phyloP scores from a whole-genome alignment of 2,329 filamentous ascomycete genomes.

The Colletotrichum liaoningense region DNA sequence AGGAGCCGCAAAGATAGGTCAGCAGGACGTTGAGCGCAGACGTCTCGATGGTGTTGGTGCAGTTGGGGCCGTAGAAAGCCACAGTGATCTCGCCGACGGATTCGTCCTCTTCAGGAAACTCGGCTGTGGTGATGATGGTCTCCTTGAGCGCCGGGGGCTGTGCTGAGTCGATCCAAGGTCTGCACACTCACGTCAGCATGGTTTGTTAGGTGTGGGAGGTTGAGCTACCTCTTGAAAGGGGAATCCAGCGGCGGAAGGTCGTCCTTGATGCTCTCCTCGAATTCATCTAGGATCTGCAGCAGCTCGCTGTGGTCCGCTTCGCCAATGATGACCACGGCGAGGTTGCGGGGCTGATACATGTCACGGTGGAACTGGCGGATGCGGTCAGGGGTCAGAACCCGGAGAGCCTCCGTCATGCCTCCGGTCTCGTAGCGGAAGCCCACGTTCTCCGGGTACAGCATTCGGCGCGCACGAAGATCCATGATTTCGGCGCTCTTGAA shows the following conservation, averaged over 20 bases:
- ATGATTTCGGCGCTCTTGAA: conserved; percentile 88
- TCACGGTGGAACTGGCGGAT: conserved; percentile 95
- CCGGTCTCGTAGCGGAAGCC: conserved; percentile 99
- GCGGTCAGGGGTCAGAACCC: conserved; percentile 85
- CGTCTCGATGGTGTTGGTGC: conserved; percentile 74
- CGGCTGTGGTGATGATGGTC: conserved; percentile 80
- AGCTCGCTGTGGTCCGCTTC: conserved; percentile 88
- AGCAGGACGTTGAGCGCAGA: conserved; percentile 84
- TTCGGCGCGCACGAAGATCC: conserved; percentile 81
- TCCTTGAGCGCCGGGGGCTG: conserved; percentile 79
- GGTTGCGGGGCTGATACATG: conserved; percentile 98
- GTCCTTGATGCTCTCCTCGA: conserved; percentile 87
- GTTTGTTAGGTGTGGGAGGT: neutral
- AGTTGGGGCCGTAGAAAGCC: conserved; percentile 87
- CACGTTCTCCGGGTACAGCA: conserved; percentile 88
- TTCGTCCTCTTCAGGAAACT: conserved; percentile 97
- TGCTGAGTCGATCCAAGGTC: conserved; percentile 90
- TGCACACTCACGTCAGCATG: conserved; percentile 37
- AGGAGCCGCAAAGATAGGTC: conserved; percentile 91
- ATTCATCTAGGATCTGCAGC: conserved; percentile 83
- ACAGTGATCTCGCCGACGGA: conserved; percentile 89
- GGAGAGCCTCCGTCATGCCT: conserved; percentile 92
- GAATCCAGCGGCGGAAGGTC: conserved; percentile 81
- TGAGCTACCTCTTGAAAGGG: conserved; percentile 74
- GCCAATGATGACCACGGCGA: conserved; percentile 91